Evolutionary conservation across 495 filamentous ascomycete species (phyloP), one percentile per base, ranked within the genome.

Genomic region (Neurospora sp.): DNA sequence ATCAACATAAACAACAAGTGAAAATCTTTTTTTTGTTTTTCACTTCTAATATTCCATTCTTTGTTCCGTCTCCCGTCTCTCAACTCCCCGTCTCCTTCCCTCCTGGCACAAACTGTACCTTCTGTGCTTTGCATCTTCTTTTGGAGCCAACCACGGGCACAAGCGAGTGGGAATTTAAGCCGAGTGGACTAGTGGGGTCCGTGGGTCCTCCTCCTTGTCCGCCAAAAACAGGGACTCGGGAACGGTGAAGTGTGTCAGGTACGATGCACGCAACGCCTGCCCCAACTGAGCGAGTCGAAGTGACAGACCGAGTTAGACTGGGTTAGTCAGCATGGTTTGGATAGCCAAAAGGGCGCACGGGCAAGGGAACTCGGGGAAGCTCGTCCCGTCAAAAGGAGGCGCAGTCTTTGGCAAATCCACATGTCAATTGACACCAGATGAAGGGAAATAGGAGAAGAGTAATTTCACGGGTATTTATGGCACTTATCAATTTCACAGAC

Each of bases 81-180:
- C 41, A 42, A 42, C 41, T 42, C 14, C n/a, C n/a, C n/a, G 48
- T 59, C 22, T 66, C 53, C 27, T 31, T 59, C 48, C 22, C 27
- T 66, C 53, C 27, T 66, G 14, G 53, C 53, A 37, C 53, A 35
- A 61, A 61, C 22, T 61, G 22, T 61, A 16, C 53, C 14, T 61
- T 61, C 12, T 12, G 27, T 31, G 14, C 69, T 20, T 40, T 14
- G 73, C 72, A 27, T 18, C 31, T 61, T 18, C 31, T 61, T 71
- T 66, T 76, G 77, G 76, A 79, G 73, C 77, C 74, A 73, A 73
- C 71, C 53, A 53, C 77, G 77, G 77, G 76, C 77, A 76, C 74
- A 79, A 79, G 77, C 77, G 77, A 79, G 77, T 72, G 75, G 72
- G 61, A 74, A 74, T 72, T 22, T 53, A 70, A 74, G 69, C 74